Conservation (phyloP, 2,329 filamentous ascomycete species). For the Corinectria fuckeliana region DNA sequence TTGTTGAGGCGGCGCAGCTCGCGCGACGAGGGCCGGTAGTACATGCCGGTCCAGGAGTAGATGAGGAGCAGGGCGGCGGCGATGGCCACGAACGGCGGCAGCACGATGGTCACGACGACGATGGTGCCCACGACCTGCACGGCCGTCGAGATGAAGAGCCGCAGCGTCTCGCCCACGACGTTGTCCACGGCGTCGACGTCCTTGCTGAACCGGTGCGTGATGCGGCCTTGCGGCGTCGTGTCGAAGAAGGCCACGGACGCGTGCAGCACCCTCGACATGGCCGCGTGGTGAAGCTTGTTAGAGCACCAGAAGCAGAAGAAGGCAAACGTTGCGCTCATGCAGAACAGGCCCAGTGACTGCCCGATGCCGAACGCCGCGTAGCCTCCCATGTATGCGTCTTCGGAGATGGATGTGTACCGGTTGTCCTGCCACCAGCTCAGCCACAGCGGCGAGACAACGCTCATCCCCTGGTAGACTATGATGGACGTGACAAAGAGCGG, state of each 20-base stretch:
- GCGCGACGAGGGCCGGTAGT: constrained; percentile 85
- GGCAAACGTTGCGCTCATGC: constrained; percentile 66
- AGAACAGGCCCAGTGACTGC: constrained; percentile 64
- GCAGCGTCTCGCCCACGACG: constrained; percentile 68
- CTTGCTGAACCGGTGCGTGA: constrained; percentile 95
- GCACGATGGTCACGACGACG: constrained; percentile 77
- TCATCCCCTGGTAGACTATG: constrained; percentile 64
- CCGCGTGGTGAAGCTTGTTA: constrained; percentile 46
- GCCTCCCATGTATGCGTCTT: constrained; percentile 58
- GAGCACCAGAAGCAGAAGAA: constrained; percentile 47
- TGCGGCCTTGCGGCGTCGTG: constrained; percentile 84
- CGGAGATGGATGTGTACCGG: constrained; percentile 50
- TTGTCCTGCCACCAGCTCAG: constrained; percentile 66
- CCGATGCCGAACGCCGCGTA: constrained; percentile 63
- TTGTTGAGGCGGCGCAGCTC: constrained; percentile 89
- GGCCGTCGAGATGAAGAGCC: constrained; percentile 69
- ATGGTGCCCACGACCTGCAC: constrained; percentile 76
- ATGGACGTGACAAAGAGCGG: constrained; percentile 59
- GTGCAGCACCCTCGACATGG: constrained; percentile 26
- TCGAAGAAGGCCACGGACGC: constrained; percentile 75
- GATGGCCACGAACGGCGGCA: constrained; percentile 86
- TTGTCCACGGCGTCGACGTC: constrained; percentile 92
- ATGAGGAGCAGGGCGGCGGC: constrained; percentile 77
- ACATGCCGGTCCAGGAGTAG: constrained; percentile 59
- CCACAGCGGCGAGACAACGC: constrained; percentile 67